Base-by-base conservation (phyloP, 768 basidiomycete genomes). In the Flagelloscypha sp. region DNA sequence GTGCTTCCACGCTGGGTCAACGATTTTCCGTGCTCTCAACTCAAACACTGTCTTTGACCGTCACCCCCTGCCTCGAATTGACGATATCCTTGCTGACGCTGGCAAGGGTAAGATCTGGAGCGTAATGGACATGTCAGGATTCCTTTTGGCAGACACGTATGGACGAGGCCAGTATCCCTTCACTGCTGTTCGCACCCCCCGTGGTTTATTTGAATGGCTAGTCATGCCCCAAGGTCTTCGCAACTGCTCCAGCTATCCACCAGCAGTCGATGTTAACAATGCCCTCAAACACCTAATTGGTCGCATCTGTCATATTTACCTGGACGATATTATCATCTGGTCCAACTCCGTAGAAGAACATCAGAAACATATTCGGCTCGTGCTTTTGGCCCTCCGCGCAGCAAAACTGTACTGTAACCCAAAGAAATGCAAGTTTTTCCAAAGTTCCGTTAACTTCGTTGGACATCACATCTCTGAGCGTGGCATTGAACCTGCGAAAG, bases 261-360 rank as follows among this genome's bases (percentile, higher is more conserved):
- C 56, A 0, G 41, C 59, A 0, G 57, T 58, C 0, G 61, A 65
- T 30, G 58, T 69, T 31, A 60, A 51, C 3, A 34, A 40, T 2
- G 60, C 63, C 0, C 47, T 74, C 0, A 29, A 44, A 0, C 40
- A 51, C 0, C 46, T 48, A 8, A 55, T 74, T 18, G 65, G 68
- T 0, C 47, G 48, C 2, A 57, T 68, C 29, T 63, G 64, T 33
- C 61, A 70, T 36, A 54, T 66, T 0, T 70, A 71, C 38, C 47
- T 70, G 0, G 63, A 72, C 36, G 58, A 70, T 33, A 63, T 70
- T 27, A 48, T 71, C 10, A 65, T 70, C 17, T 70, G 62, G 59
- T 72, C 65, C 0, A 7, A 63, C 0, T 40, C 48, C 0, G 12
- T 60, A 0, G 58, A 57, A 3, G 57, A 65, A 33, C 66, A 68